phyloP scores from a whole-genome alignment of 2,329 filamentous ascomycete genomes.

The Epichloe amarillans region DNA sequence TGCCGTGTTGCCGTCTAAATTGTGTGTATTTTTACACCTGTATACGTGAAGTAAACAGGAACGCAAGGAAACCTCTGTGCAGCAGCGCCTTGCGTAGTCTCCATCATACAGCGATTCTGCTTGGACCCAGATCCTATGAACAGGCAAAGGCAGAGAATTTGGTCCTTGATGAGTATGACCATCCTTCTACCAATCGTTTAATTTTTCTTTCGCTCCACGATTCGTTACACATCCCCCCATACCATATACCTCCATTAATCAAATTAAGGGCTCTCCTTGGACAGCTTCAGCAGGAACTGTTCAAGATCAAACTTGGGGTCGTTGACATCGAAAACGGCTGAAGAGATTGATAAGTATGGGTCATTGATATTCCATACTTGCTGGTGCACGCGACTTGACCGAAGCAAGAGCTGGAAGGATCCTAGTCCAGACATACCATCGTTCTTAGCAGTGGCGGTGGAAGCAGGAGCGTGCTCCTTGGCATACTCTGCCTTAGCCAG shows the following conservation, averaged over 20 bases:
- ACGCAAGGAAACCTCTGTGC: conserved; percentile 37
- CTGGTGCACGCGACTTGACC: neutral
- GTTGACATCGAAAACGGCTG: conserved; percentile 47
- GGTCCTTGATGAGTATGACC: conserved; percentile 2
- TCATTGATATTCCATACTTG: neutral
- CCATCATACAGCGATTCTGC: conserved; percentile 20
- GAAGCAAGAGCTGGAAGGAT: neutral
- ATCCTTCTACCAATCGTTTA: neutral
- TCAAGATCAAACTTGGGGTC: conserved; percentile 92
- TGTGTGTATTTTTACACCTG: conserved; percentile 40
- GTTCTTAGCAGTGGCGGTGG: conserved; percentile 19
- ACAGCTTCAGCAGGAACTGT: conserved; percentile 57
- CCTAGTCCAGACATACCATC: conserved; percentile 16
- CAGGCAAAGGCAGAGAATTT: conserved; percentile 1
- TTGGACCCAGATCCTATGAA: conserved; percentile 8
- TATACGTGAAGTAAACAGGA: conserved; percentile 31
- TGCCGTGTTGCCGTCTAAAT: conserved; percentile 27
- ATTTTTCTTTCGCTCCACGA: neutral
- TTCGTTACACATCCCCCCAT: neutral
- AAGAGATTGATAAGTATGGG: neutral
- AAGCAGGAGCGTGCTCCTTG: conserved; percentile 52
- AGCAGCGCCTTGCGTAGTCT: conserved; percentile 28
- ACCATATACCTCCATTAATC: neutral
- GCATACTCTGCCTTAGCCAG: conserved; percentile 85
- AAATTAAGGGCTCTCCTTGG: conserved; percentile 36